These are phyloP conservation scores for Plasmodium vinckei DNA, from an alignment of 169 alveolate genomes.

Conservation along the genomic window DNA sequence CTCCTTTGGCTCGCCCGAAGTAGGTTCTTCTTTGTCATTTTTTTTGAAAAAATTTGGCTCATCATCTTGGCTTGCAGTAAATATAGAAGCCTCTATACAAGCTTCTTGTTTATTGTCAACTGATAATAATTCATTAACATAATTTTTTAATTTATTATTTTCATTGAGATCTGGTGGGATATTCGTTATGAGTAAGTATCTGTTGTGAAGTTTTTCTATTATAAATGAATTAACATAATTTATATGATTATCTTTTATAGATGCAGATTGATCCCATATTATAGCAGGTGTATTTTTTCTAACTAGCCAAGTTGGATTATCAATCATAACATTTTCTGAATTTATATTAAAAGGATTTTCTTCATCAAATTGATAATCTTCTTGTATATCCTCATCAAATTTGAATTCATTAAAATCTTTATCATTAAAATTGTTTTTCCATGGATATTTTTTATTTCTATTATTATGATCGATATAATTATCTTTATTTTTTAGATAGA, in stretches of 20 bases:
- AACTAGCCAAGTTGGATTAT: constrained; percentile 29
- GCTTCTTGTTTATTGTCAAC: not conserved
- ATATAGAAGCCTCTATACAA: constrained; percentile 39
- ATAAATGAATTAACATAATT: constrained; percentile 24
- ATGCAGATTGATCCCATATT: constrained; percentile 32
- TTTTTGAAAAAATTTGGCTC: constrained; percentile 14
- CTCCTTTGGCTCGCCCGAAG: not conserved
- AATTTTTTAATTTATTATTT: constrained; percentile 12
- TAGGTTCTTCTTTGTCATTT: not conserved
- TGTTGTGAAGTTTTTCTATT: constrained; percentile 9
- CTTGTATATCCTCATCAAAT: no score
- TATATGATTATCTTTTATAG: constrained; percentile 49
- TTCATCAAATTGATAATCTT: constrained; percentile 12
- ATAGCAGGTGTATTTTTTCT: constrained; percentile 34
- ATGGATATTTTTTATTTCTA: no score
- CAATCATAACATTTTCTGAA: constrained; percentile 22
- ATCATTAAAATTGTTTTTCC: no score
- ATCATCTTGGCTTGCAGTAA: not conserved
- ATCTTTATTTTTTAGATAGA: no score
- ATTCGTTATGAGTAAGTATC: constrained; percentile 43
- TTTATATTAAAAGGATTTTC: constrained; percentile 35
- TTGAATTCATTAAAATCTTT: no score
- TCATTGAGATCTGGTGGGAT: constrained; percentile 19
- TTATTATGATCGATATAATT: no score
- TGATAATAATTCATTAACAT: constrained; percentile 14